Evolutionary conservation across 495 filamentous ascomycete genomes (phyloP).

Genomic region (Hypoxylon perforatum): DNA sequence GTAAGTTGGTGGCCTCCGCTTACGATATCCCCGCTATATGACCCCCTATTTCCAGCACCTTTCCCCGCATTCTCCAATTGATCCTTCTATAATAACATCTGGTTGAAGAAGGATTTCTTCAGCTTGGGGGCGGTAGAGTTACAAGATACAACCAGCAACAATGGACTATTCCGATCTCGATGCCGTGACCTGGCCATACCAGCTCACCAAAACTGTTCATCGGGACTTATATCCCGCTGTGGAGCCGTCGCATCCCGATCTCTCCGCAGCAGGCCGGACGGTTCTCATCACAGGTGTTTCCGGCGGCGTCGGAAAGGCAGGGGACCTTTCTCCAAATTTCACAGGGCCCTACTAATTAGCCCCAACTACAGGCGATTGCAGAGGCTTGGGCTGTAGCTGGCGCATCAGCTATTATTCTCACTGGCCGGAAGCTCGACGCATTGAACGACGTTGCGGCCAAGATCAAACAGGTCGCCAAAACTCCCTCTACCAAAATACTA

Average conservation of each 20-base stretch:
- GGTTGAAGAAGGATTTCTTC: constrained; percentile 4
- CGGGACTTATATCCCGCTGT: constrained; percentile 52
- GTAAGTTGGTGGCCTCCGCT: too few relatives aligned
- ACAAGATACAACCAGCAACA: constrained; percentile 1
- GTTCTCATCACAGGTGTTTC: constrained; percentile 55
- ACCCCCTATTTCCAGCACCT: too few relatives aligned
- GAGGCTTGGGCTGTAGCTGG: constrained; percentile 46
- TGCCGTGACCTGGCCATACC: constrained; percentile 33
- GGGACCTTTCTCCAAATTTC: constrained; percentile 11
- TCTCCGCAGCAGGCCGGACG: constrained; percentile 52
- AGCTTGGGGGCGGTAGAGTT: neutral
- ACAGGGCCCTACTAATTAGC: too few relatives aligned
- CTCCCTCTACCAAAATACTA: constrained; percentile 41
- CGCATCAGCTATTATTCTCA: constrained; percentile 48
- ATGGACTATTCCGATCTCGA: constrained; percentile 35
- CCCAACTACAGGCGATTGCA: constrained; percentile 20
- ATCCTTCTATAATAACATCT: neutral
- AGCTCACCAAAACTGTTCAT: constrained; percentile 35
- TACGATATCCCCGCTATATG: too few relatives aligned
- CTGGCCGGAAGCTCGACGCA: constrained; percentile 45
- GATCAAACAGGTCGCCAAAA: constrained; percentile 29
- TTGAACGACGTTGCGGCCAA: constrained; percentile 40
- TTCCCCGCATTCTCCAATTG: too few relatives aligned
- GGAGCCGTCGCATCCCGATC: constrained; percentile 46
- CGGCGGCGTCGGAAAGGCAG: constrained; percentile 50